These are phyloP conservation scores for Fusarium sp. DNA, from an alignment of 2,329 filamentous ascomycete species.

Conservation along the genomic window DNA sequence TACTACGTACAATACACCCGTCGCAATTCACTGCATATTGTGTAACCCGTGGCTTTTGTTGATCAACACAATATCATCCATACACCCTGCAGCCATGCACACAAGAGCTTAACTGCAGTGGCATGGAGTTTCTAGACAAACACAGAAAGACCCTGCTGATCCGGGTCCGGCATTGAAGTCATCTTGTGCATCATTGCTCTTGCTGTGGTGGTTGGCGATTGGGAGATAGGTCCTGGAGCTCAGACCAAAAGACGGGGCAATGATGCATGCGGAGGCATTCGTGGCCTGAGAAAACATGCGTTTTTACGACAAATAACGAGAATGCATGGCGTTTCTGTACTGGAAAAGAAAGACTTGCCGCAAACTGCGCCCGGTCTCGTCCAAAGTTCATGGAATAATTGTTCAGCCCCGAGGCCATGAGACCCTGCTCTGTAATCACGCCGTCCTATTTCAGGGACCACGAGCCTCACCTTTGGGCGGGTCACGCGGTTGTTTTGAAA, in stretches of 20 bases:
- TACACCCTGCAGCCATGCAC: not conserved
- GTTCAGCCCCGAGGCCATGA: slow-evolving; percentile 29
- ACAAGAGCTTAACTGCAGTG: slow-evolving; percentile 25
- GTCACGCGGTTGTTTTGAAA: slow-evolving; percentile 35
- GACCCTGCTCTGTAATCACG: slow-evolving; percentile 12
- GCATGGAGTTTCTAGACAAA: slow-evolving; percentile 13
- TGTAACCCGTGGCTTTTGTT: not conserved
- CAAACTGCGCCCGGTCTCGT: slow-evolving; percentile 1
- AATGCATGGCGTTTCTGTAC: slow-evolving; percentile 1
- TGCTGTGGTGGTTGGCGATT: slow-evolving; percentile 20
- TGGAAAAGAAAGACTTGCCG: not conserved
- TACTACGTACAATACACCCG: slow-evolving; percentile 26
- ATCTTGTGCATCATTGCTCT: slow-evolving; percentile 31
- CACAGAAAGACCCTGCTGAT: slow-evolving; percentile 47
- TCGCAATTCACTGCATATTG: slow-evolving; percentile 15
- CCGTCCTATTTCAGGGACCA: slow-evolving; percentile 14
- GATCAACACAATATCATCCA: slow-evolving; percentile 17
- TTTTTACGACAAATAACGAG: slow-evolving; percentile 10
- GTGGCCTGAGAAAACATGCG: slow-evolving; percentile 28
- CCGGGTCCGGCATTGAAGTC: slow-evolving; percentile 40
- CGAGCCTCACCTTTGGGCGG: slow-evolving; percentile 25
- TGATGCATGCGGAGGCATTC: slow-evolving; percentile 29
- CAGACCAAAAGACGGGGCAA: slow-evolving; percentile 32
- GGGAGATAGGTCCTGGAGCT: slow-evolving; percentile 16
- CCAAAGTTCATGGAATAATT: slow-evolving; percentile 8